Conservation (phyloP, 2,329 filamentous ascomycete species). For the Fusarium mangiferae region DNA sequence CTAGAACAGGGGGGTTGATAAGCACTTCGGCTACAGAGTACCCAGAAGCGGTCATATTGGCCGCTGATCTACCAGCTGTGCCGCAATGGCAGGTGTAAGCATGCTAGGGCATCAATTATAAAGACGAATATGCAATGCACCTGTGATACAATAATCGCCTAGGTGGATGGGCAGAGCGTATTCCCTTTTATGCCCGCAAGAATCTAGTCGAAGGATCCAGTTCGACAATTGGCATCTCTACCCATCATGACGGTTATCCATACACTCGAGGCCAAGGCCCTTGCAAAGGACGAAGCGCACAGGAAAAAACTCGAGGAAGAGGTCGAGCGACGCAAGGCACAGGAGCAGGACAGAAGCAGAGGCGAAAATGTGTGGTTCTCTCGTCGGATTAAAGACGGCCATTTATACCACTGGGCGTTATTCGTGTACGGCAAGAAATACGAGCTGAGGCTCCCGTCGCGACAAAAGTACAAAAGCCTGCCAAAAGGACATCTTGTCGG, state of each 20-base stretch:
- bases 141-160: accelerated
- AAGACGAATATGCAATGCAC: background rate
- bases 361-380: background rate
- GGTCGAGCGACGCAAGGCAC: background rate
- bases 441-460: background rate
- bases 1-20: accelerated
- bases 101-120: background rate
- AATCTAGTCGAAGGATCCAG: accelerated
- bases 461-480: background rate
- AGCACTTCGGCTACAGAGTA: background rate
- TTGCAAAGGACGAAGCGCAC: accelerated
- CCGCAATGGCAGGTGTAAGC: background rate
- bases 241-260: accelerated
- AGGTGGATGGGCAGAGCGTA: accelerated
- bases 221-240: accelerated
- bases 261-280: background rate
- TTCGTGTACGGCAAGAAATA: background rate
- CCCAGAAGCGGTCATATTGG: accelerated
- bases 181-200: background rate
- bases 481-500: background rate
- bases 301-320: background rate
- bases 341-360: background rate
- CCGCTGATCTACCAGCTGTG: background rate
- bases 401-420: background rate
- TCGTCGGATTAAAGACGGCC: background rate